These are phyloP conservation scores for Saturnispora hagleri DNA, from an alignment of 805 yeast genomes.

Conservation along the genomic window DNA sequence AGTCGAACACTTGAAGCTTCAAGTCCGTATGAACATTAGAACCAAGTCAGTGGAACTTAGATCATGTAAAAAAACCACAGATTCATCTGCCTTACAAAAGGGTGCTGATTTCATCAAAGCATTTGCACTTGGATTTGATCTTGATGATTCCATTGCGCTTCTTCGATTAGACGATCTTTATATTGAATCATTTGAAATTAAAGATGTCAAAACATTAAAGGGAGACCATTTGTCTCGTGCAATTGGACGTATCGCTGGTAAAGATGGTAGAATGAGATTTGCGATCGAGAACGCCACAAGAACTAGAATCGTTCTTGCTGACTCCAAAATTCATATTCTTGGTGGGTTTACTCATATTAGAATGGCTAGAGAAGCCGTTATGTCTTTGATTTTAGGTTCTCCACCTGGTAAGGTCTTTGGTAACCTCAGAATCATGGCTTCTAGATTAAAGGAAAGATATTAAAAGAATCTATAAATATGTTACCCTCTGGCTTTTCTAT, in stretches of 20 bases:
- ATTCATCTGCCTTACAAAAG: conserved; percentile 90
- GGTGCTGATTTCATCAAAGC: conserved; percentile 97
- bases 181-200: conserved; percentile 93
- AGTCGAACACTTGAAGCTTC: conserved; percentile 89
- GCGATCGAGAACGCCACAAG: conserved; percentile 98
- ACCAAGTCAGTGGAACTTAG: conserved; percentile 83
- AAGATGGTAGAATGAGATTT: conserved; percentile 97
- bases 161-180: conserved; percentile 91
- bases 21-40: conserved; percentile 89
- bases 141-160: conserved; percentile 93
- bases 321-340: conserved; percentile 88
- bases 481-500: neutral
- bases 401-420: conserved; percentile 99
- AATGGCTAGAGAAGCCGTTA: conserved; percentile 98
- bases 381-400: conserved; percentile 87
- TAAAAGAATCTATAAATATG: conserved; percentile 23
- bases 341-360: conserved; percentile 97
- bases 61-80: conserved; percentile 77
- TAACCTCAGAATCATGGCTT: conserved; percentile 91
- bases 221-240: conserved; percentile 99
- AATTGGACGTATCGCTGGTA: conserved; percentile 99
- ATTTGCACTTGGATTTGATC: conserved; percentile 90
- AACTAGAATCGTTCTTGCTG: conserved; percentile 96
- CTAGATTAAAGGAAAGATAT: conserved; percentile 94
- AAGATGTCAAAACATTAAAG: conserved; percentile 89